Evolutionary conservation across 345 rosid species (phyloP).

Genomic region (Sisymbrium irio): DNA sequence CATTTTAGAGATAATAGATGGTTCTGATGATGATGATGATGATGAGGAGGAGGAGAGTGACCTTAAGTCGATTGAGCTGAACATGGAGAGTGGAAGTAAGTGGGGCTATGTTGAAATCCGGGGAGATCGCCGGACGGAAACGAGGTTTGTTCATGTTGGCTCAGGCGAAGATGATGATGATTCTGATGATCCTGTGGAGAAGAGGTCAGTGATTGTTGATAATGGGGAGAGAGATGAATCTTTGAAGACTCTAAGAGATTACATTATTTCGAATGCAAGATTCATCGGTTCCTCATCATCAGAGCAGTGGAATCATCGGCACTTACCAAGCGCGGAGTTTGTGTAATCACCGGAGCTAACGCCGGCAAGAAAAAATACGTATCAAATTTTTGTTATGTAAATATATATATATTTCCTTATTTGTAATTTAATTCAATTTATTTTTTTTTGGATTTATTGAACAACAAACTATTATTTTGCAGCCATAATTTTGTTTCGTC

Average conservation of each 20-base stretch:
- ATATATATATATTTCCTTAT: not conserved
- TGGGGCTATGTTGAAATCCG: constrained; percentile 62
- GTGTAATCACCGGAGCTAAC: constrained; percentile 24
- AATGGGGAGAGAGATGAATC: constrained; percentile 51
- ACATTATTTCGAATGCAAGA: constrained; percentile 42
- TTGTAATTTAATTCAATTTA: constrained; percentile 9
- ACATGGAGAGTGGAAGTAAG: constrained; percentile 74
- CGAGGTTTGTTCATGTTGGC: not conserved
- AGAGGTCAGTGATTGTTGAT: constrained; percentile 43
- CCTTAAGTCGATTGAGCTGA: constrained; percentile 88
- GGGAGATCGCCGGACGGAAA: not conserved
- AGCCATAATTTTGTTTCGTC: not conserved
- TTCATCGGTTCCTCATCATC: constrained; percentile 26
- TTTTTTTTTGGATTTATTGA: not conserved
- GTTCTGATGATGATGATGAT: constrained; percentile 44
- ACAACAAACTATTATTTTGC: not conserved
- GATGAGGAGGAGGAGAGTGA: constrained; percentile 62
- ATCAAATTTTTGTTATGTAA: not conserved
- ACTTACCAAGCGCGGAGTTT: constrained; percentile 25
- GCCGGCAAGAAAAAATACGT: not conserved
- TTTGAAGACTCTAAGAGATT: constrained; percentile 55
- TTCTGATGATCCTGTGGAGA: constrained; percentile 35
- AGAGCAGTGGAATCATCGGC: constrained; percentile 30
- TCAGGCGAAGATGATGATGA: constrained; percentile 47
- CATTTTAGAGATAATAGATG: constrained; percentile 45